Base-by-base conservation (phyloP, 2,329 filamentous ascomycete genomes). In the Drechslera avenae region DNA sequence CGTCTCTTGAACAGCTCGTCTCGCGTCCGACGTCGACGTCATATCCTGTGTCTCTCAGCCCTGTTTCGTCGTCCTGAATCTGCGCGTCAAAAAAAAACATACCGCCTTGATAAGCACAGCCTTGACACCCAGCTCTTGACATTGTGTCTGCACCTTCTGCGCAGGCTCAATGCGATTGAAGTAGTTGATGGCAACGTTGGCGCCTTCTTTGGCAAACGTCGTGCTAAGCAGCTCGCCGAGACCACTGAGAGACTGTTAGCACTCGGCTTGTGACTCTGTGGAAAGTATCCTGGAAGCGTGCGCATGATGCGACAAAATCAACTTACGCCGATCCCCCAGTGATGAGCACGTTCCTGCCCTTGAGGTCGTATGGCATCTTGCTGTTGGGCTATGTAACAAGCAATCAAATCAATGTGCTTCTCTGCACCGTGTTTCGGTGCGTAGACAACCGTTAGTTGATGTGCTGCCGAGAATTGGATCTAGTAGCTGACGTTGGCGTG, bases 171-270 rank as follows among this genome's bases (percentile, higher is more conserved):
- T 71, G 68, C 83, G 85, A 55, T 80, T 83, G 72, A 81, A 79
- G 73, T 91, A 93, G 75, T 92, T 93, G 68, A 94, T 82, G 7
- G 85, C 83, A 8, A 93, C 77, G 50, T 88, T 86, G 67, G 83
- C 83, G 39, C 88, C 87, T 62, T 86, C 79, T 17, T 79, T 75
- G 7, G 88, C 88, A 62, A 92, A 90, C 26, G 85, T 83, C 47
- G 82, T 81, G 32, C 81, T 82, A 3, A 89, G 80, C 3, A 86
- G 78, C 35, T 87, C 89, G 30, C 90, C 90, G 26, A 93, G 81
- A 2, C 89, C 90, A 59, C 89, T 84, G 49, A 1, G 8, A 2
- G 13, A 13, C 17, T 12, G 16, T 46, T 13, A 51, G 36, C 31
- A 33, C 13, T 23, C 0, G 9, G 16, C 4, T 30, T 17, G 5